Evolutionary conservation across 2,329 filamentous ascomycete genomes (phyloP), one percentile per base, ranked within the genome.

Genomic region (Aspergillus udagawae): DNA sequence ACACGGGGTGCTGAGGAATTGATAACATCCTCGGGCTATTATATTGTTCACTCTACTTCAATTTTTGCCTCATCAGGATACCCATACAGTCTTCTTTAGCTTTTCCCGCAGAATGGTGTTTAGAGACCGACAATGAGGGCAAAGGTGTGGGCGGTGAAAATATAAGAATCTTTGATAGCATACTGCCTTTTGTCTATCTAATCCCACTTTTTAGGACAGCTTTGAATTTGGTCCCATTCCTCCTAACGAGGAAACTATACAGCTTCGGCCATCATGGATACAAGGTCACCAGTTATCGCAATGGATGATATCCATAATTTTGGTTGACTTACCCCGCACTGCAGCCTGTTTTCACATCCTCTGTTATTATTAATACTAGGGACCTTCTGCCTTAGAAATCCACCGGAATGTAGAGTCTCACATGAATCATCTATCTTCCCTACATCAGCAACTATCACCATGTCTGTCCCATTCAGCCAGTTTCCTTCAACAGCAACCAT

Each of bases 401-500:
- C 3, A 5, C 32, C 2, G 14, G 32, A 44, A 20, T 10, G 41
- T 45, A 45, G 4, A 20, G 8, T 45, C 42, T 45, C 20, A 14
- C 8, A 23, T 45, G n/a, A 23, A 23, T 8, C n/a, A 23, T 17
- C 42, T 45, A 45, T 3, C 21, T 45, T 21, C 8, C 17, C 20
- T 45, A 45, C 21, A 45, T 45, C n/a, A 23, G 14, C 7, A 3
- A 44, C 17, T 42, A 23, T 7, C 17, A 49, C 20, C 23, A 72
- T 72, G 69, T 52, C 65, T 52, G 49, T 63, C 3, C 55, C 64
- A 35, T 75, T 67, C 42, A 60, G 60, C 47, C 67, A 61, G 7
- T 53, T 77, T 4, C 78, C 78, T 14, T 54, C 71, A 27, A 64
- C 67, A 32, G 70, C 74, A 21, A 71, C 70, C 52, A 65, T 75